phyloP scores from a whole-genome alignment of 768 basidiomycete genomes.

The Boletus vermiculosoides region DNA sequence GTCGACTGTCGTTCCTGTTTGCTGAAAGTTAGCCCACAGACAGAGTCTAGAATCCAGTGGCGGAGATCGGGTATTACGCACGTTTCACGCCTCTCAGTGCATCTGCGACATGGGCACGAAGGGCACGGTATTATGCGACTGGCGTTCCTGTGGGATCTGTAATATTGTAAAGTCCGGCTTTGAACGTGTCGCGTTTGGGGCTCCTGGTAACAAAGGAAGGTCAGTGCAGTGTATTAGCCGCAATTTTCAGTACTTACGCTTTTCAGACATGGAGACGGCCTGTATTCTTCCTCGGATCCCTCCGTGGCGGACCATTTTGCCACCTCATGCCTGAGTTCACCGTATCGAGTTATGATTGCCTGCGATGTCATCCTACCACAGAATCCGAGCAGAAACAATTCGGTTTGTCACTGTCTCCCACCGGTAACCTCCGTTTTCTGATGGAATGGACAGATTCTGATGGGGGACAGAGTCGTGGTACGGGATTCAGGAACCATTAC shows the following conservation, averaged over 20 bases:
- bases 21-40: conserved; percentile 11
- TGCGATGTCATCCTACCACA: conserved; percentile 51
- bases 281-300: conserved; percentile 63
- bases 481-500: conserved; percentile 53
- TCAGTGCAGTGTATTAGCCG: conserved; percentile 26
- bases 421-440: conserved; percentile 23
- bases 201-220: conserved; percentile 53
- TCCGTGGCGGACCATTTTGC: conserved; percentile 55
- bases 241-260: neutral
- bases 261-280: conserved; percentile 56
- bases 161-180: conserved; percentile 57
- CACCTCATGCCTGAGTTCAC: conserved; percentile 66
- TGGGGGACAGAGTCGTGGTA: conserved; percentile 54
- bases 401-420: conserved; percentile 23
- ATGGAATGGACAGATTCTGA: conserved; percentile 39
- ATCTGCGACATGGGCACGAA: conserved; percentile 67
- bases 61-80: conserved; percentile 48
- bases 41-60: conserved; percentile 37
- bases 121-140: conserved; percentile 49
- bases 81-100: conserved; percentile 63
- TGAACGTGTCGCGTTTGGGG: conserved; percentile 55
- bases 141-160: conserved; percentile 66
- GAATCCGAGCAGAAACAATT: conserved; percentile 21
- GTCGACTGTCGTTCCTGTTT: neutral
- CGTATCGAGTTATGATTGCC: conserved; percentile 63